These are phyloP conservation scores for Butyriboletus loyo DNA, from an alignment of 768 basidiomycete species.

Conservation along the genomic window DNA sequence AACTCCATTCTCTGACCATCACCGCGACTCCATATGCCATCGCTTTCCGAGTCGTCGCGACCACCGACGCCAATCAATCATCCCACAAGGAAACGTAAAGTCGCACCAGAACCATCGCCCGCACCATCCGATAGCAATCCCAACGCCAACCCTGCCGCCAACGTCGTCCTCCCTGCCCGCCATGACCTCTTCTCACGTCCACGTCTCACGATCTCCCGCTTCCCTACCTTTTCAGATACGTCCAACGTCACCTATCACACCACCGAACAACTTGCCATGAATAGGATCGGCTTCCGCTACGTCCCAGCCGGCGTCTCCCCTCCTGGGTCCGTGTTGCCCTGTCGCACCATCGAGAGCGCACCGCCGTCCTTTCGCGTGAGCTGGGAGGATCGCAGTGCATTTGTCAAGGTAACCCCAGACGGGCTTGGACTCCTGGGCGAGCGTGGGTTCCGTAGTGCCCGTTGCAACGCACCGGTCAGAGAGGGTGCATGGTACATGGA, in stretches of 20 bases:
- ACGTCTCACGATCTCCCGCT: conserved; percentile 70
- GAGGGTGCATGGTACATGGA: conserved; percentile 96
- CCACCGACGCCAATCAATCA: conserved; percentile 32
- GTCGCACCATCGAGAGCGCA: conserved; percentile 77
- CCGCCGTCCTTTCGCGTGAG: conserved; percentile 70
- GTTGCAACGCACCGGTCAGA: conserved; percentile 85
- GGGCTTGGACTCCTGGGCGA: conserved; percentile 74
- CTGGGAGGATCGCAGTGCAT: conserved; percentile 90
- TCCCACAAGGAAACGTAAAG: conserved; percentile 50
- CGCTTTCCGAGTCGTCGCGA: conserved; percentile 31
- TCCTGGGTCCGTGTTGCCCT: conserved; percentile 54
- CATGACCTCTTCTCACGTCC: conserved; percentile 69
- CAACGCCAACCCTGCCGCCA: conserved; percentile 32
- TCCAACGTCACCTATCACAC: conserved; percentile 52
- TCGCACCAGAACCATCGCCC: conserved; percentile 49
- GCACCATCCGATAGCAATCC: conserved; percentile 54
- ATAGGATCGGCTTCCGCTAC: conserved; percentile 78
- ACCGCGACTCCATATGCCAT: conserved; percentile 10
- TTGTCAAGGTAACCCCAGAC: conserved; percentile 75
- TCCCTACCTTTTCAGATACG: conserved; percentile 64
- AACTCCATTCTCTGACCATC: background rate
- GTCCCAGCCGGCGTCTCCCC: conserved; percentile 73
- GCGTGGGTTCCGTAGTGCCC: conserved; percentile 87
- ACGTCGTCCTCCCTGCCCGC: conserved; percentile 58
- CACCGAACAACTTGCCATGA: conserved; percentile 70